Conservation (phyloP, 352 stramenopile genomes). For the Phytophthora crassamura region DNA sequence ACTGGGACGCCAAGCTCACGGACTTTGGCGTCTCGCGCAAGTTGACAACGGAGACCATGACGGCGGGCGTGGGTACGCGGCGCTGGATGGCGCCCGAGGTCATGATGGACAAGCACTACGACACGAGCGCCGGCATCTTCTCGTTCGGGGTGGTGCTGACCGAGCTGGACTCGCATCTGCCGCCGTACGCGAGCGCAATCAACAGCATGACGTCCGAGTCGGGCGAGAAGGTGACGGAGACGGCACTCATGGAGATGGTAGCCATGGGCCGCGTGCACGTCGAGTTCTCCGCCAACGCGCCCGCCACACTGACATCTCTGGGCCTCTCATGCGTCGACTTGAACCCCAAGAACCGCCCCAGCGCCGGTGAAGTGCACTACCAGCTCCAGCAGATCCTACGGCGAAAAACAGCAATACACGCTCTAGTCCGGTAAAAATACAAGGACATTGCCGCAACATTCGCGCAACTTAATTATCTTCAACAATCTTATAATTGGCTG, state of each 20-base stretch:
- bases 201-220: conserved; percentile 32
- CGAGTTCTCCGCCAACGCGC: conserved; percentile 38
- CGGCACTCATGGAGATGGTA: conserved; percentile 43
- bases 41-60: conserved; percentile 55
- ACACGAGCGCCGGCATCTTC: conserved; percentile 57
- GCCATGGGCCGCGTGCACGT: conserved; percentile 32
- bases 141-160: conserved; percentile 50
- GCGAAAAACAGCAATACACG: conserved; percentile 41
- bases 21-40: conserved; percentile 63
- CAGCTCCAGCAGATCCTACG: conserved; percentile 38
- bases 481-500: not conserved
- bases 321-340: conserved; percentile 39
- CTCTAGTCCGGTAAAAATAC: too few relatives aligned
- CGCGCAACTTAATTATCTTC: too few relatives aligned
- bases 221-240: conserved; percentile 36
- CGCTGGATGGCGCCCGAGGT: conserved; percentile 65
- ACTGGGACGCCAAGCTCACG: conserved; percentile 54
- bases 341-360: conserved; percentile 30
- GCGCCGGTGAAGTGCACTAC: conserved; percentile 40
- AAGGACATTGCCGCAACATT: too few relatives aligned
- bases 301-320: conserved; percentile 21
- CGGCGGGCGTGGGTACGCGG: conserved; percentile 40
- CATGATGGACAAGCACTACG: conserved; percentile 54
- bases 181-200: conserved; percentile 41
- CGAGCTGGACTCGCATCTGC: conserved; percentile 44